Base-by-base conservation (phyloP, 164 flowering plant species). In the Chloranthus sessilifolius region DNA sequence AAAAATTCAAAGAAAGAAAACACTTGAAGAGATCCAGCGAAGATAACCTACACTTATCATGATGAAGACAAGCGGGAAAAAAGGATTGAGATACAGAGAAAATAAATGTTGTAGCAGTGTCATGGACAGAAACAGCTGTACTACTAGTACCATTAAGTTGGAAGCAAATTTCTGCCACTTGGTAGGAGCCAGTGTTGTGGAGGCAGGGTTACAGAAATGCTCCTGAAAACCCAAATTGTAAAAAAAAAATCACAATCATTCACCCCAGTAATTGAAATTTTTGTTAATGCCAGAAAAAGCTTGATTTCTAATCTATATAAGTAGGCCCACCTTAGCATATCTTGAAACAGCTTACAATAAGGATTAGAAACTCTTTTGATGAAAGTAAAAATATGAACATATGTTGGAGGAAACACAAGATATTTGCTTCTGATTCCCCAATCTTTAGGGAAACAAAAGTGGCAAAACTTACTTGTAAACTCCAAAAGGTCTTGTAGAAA, bases 401-500 rank as follows among this genome's bases (percentile, higher is more conserved):
- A n/a, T n/a, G n/a, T n/a, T n/a, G n/a, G n/a, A n/a, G n/a, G n/a
- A n/a, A n/a, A n/a, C n/a, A n/a, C n/a, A n/a, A n/a, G n/a, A n/a
- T n/a, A n/a, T n/a, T n/a, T n/a, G n/a, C n/a, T n/a, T n/a, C n/a
- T n/a, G n/a, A n/a, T n/a, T n/a, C n/a, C n/a, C n/a, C n/a, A n/a
- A n/a, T n/a, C n/a, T n/a, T n/a, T n/a, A n/a, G n/a, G n/a, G n/a
- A n/a, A n/a, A n/a, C n/a, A n/a, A 20, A n/a, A 40, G 23, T 16
- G 19, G 17, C 14, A 43, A 28, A 15, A 47, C 58, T 42, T 53
- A 92, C 99, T 95, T 94, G 99, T 58, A 94, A 75, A 80, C 99
- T 85, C 99, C 99, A 94, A 72, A 94, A 83, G 46, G 92, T 94
- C 74, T 76, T 82, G 65, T 94, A 94, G 61, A 94, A 94, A 75